Conservation (phyloP, 73 alveolate genomes). For the Blepharisma stoltei region DNA sequence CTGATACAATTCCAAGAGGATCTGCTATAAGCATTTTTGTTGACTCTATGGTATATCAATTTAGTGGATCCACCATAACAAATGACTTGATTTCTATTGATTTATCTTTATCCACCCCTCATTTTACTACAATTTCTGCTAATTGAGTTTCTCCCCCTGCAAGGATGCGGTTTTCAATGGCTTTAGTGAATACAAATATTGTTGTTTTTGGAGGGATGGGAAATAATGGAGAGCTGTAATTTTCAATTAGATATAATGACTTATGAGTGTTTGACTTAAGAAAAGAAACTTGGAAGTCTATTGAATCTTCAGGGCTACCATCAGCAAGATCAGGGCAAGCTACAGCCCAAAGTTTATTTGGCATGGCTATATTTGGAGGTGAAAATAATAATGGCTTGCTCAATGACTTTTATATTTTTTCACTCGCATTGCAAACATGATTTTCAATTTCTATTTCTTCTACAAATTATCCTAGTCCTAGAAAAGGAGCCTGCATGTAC, state of each 20-base stretch:
- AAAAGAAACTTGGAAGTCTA: background rate
- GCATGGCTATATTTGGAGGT: background rate
- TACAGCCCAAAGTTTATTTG: too few species aligned
- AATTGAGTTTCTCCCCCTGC: background rate
- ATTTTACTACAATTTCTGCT: background rate
- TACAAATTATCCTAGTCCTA: background rate
- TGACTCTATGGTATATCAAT: too few species aligned
- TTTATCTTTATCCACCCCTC: too few species aligned
- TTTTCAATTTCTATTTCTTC: background rate
- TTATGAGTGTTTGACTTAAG: background rate
- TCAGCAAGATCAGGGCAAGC: too few species aligned
- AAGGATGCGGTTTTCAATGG: background rate
- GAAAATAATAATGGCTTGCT: background rate
- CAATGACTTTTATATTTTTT: background rate
- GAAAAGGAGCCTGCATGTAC: conserved; percentile 2
- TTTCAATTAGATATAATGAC: background rate
- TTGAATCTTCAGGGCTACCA: too few species aligned
- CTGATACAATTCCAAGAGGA: too few species aligned
- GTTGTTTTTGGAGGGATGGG: background rate
- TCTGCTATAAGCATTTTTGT: too few species aligned
- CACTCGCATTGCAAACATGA: background rate
- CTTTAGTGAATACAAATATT: background rate
- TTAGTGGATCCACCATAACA: too few species aligned
- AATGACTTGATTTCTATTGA: too few species aligned
- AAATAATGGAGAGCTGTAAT: background rate